These are phyloP conservation scores for Starmera dryadoides DNA, from an alignment of 805 yeast genomes.

Conservation along the genomic window DNA sequence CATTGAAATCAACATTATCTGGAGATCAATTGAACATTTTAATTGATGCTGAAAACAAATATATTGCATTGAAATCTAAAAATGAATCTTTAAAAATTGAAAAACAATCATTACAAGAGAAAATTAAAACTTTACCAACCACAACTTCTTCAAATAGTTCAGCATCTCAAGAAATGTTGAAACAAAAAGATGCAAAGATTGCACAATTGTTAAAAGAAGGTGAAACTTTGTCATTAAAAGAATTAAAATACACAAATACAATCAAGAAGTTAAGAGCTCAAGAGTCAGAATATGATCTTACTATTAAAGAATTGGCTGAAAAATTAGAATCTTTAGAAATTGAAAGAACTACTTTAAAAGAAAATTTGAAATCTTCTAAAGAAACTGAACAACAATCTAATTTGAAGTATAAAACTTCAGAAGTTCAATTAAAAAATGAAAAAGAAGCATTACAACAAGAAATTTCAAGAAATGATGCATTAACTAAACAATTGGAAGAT, in stretches of 20 bases:
- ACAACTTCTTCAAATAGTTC: slow-evolving; percentile 2
- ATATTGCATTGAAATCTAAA: slow-evolving; percentile 8
- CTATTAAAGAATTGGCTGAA: slow-evolving; percentile 13
- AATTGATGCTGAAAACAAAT: slow-evolving; percentile 9
- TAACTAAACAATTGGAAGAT: slow-evolving; percentile 18
- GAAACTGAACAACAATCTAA: slow-evolving; percentile 18
- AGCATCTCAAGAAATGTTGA: slow-evolving; percentile 22
- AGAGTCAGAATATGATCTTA: slow-evolving; percentile 31
- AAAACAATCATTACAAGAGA: slow-evolving; percentile 15
- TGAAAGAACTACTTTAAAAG: slow-evolving; percentile 18
- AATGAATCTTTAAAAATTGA: slow-evolving; percentile 12
- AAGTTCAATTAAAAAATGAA: slow-evolving; percentile 12
- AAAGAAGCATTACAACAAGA: slow-evolving; percentile 16
- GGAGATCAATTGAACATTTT: slow-evolving; percentile 12
- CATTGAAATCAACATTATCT: neutral
- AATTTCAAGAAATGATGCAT: slow-evolving; percentile 13
- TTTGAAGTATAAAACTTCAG: slow-evolving; percentile 15
- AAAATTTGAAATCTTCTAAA: slow-evolving; percentile 19
- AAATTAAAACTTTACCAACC: slow-evolving; percentile 7
- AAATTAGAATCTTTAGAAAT: slow-evolving; percentile 12
- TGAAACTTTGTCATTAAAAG: slow-evolving; percentile 60
- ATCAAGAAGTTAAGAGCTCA: slow-evolving; percentile 54
- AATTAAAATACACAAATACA: slow-evolving; percentile 57
- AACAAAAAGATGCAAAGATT: slow-evolving; percentile 49
- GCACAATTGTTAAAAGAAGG: slow-evolving; percentile 70